Base-by-base conservation (phyloP, 73 alveolate species). In the Paramecium sonneborni region DNA sequence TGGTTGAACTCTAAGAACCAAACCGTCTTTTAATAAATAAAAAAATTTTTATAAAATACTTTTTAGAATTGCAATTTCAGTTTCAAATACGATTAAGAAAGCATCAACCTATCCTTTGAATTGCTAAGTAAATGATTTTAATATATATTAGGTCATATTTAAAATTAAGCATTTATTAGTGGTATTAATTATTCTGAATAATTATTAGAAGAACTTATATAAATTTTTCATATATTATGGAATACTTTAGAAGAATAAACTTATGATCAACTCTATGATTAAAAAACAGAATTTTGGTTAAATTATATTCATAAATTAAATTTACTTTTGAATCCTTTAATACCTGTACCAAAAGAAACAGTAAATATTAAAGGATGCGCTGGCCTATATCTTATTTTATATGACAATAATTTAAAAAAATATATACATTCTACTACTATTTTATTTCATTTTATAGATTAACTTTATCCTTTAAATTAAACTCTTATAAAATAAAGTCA, bases 401-500 rank as follows among this genome's bases (percentile, higher is more conserved):
- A 38, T 23, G 74, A 79, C 12, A 4, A 62, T 15, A 62, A 26
- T 20, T 20, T 34, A 21, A 79, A 44, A 20, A 39, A 46, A 21
- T 79, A 79, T 28, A 79, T 79, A 9, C 15, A 11, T 12, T 10
- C 46, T 11, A 24, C 69, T 14, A 21, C 46, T 39, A 39, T 39
- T 41, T 41, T 79, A 12, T 12, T 79, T 24, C 46, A 79, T 39
- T 79, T 79, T 23, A 79, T 79, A 10, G 90, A 79, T 79, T 2
- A 57, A 30, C 6, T 79, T 24, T 41, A 30, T 18, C 90, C 90
- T 0, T 23, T 79, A 11, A 41, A 38, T 39, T 10, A 39, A 26
- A 43, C 10, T 41, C 28, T 43, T 8, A 38, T 79, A 23, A 79
- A 44, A 79, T 24, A 21, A 79, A 43, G 52, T 7, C 0, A 2